phyloP scores from a whole-genome alignment of 495 filamentous ascomycete genomes.

The Aspergillus cavernicola region DNA sequence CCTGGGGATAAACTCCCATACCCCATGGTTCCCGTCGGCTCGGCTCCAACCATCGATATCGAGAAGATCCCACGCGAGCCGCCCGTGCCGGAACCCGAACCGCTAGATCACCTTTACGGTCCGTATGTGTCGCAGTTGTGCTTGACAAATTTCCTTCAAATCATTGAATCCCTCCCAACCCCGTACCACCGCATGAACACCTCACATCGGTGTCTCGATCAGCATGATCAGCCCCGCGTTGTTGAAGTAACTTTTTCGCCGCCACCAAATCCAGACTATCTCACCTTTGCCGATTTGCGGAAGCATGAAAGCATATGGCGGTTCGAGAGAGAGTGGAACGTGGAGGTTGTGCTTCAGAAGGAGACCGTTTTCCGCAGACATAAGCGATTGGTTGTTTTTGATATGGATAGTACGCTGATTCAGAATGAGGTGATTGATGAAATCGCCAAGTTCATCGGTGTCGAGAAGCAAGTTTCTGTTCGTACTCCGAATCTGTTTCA shows the following conservation, averaged over 20 bases:
- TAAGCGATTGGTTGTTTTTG: conserved; percentile 84
- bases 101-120: conserved; percentile 73
- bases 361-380: conserved; percentile 71
- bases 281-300: conserved; percentile 64
- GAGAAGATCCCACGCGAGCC: conserved; percentile 71
- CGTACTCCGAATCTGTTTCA: conserved; percentile 18
- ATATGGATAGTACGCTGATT: conserved; percentile 97
- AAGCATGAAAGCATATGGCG: conserved; percentile 76
- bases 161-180: conserved; percentile 65
- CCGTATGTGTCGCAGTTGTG: conserved; percentile 73
- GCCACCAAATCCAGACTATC: conserved; percentile 61
- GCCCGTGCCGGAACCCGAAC: conserved; percentile 58
- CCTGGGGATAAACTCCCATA: conserved; percentile 34
- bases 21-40: conserved; percentile 41
- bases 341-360: conserved; percentile 70
- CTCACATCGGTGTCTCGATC: conserved; percentile 68
- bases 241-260: conserved; percentile 70
- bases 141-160: conserved; percentile 76
- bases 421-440: conserved; percentile 96
- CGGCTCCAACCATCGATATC: conserved; percentile 63
- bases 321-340: conserved; percentile 83
- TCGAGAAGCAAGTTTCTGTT: conserved; percentile 63
- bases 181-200: conserved; percentile 56
- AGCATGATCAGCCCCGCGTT: conserved; percentile 56
- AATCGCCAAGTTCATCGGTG: conserved; percentile 75